A percentile compares a stretch with the other conserved stretches of the same genome.
Conservation (phyloP, 2,329 filamentous ascomycete species). For the Rutstroemia sp. region DNA sequence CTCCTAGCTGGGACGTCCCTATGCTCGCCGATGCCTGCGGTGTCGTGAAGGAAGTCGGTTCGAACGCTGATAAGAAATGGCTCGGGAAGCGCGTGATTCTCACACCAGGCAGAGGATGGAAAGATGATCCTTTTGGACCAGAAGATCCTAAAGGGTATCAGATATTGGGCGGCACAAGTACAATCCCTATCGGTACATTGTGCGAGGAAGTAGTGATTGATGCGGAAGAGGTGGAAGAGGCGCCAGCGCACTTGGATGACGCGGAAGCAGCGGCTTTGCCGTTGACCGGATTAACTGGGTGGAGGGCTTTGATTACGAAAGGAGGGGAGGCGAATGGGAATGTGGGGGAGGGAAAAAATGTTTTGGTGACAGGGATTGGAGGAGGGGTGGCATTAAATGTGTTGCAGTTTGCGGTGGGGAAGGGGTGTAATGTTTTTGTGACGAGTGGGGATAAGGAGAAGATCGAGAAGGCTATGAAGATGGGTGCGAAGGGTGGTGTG, state of each 20-base stretch:
- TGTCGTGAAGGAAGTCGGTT: slow-evolving; percentile 58
- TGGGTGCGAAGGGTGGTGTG: slow-evolving; percentile 79
- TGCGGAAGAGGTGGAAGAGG: slow-evolving; percentile 66
- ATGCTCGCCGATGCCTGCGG: slow-evolving; percentile 80
- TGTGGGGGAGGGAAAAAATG: slow-evolving; percentile 57
- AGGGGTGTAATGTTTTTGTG: slow-evolving; percentile 40
- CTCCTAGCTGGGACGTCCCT: slow-evolving; percentile 69
- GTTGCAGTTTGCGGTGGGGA: slow-evolving; percentile 69
- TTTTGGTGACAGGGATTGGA: slow-evolving; percentile 86
- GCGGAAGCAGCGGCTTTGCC: slow-evolving; percentile 79
- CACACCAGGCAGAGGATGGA: slow-evolving; percentile 74
- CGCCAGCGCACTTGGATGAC: slow-evolving; percentile 63
- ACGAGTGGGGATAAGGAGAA: slow-evolving; percentile 55
- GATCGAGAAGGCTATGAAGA: slow-evolving; percentile 58
- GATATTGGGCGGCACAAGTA: slow-evolving; percentile 62
- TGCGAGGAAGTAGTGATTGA: slow-evolving; percentile 66
- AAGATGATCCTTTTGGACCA: slow-evolving; percentile 61
- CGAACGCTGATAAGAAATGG: slow-evolving; percentile 40
- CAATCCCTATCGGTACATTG: slow-evolving; percentile 60
- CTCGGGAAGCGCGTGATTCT: slow-evolving; percentile 68
- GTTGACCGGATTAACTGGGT: slow-evolving; percentile 66
- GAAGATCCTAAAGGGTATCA: slow-evolving; percentile 55
- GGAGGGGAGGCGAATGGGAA: slow-evolving; percentile 49
- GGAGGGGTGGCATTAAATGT: slow-evolving; percentile 83
- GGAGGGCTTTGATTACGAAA: slow-evolving; percentile 80